Base-by-base conservation (phyloP, 2,329 filamentous ascomycete species). In the Calonectria pseudoturangicola region DNA sequence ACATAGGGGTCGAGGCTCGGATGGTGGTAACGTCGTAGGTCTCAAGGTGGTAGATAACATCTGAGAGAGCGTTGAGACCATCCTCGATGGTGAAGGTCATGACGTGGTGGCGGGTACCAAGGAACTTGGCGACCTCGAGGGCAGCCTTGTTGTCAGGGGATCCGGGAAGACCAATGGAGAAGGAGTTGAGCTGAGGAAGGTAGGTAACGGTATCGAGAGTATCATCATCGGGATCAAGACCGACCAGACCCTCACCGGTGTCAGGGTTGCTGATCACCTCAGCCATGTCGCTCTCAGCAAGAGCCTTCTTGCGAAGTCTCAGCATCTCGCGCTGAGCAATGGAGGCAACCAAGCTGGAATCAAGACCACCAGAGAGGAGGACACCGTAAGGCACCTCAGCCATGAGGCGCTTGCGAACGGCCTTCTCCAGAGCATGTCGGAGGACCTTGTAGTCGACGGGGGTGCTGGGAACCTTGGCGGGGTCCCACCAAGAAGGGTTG, bases 41-140 rank as follows among this genome's bases (percentile, higher is more conserved):
- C 88, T 99, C 97, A 74, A 99, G 92, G 87, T 99, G 97, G 88
- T 94, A 98, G 83, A 99, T 98, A 83, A 99, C 97, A 84, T 99
- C 97, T 43, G 95, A 97, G 9, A 99, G 92, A 21, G 97, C 96
- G 86, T 99, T 96, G 82, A 99, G 93, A 72, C 97, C 97, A 82
- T 99, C 97, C 85, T 99, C 95, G 70, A 99, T 93, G 74, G 97
- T 98, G 85, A 99, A 99, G 68, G 96, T 98, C 90, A 99, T 97
- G 81, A 95, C 95, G 86, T 99, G 95, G 85, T 99, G 97, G 88
- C 97, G 97, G 70, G 97, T 99, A 81, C 97, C 97, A 50, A 99
- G 92, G 89, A 98, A 99, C 84, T 96, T 94, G 82, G 97, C 97
- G 21, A 98, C 97, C 86, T 98, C 94, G 70, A 96, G 88, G 21